phyloP scores from a whole-genome alignment of 352 stramenopile species.

The Globisporangium cederbergense region DNA sequence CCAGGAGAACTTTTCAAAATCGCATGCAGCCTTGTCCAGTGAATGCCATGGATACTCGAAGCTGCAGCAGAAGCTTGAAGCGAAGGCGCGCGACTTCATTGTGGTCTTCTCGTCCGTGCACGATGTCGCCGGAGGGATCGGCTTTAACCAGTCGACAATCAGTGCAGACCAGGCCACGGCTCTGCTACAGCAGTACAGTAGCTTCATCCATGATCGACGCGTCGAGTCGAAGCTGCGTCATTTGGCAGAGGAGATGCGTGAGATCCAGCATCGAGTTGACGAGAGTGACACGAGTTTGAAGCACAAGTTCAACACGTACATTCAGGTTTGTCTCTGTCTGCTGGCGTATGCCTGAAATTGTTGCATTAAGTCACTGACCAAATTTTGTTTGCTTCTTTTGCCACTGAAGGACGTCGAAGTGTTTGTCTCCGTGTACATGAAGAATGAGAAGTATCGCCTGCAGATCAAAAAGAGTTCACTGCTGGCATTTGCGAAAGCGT shows the following conservation, averaged over 20 bases:
- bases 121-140: constrained; percentile 20
- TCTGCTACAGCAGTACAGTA: constrained; percentile 25
- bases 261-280: constrained; percentile 32
- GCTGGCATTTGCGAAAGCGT: constrained; percentile 60
- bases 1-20: constrained; percentile 64
- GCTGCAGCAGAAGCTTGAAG: constrained; percentile 59
- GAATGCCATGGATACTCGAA: constrained; percentile 46
- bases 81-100: constrained; percentile 43
- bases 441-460: constrained; percentile 84
- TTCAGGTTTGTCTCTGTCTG: constrained; percentile 34
- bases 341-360: background rate
- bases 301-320: constrained; percentile 46
- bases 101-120: constrained; percentile 27
- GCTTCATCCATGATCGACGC: constrained; percentile 23
- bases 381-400: constrained; percentile 1
- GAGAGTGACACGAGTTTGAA: constrained; percentile 36
- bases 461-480: constrained; percentile 81
- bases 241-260: constrained; percentile 39
- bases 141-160: constrained; percentile 22
- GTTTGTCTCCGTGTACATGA: constrained; percentile 76
- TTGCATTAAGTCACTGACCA: background rate
- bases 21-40: constrained; percentile 39
- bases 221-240: constrained; percentile 47
- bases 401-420: constrained; percentile 61
- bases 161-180: constrained; percentile 27